Evolutionary conservation across 345 rosid species (phyloP), one percentile per base, ranked within the genome.

Genomic region (Eucalyptus microcorys): DNA sequence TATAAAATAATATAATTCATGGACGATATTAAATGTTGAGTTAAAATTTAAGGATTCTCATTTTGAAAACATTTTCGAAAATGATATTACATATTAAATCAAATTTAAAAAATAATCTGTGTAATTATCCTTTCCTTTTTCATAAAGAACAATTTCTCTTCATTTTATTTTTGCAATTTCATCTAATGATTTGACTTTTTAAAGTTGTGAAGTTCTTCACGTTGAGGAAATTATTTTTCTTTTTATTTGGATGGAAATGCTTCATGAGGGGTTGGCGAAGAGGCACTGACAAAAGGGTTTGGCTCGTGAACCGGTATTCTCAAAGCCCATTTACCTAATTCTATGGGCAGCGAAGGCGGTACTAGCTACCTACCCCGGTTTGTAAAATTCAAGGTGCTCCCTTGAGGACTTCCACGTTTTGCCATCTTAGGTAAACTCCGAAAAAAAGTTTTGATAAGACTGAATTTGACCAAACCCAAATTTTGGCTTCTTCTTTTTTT

Each of bases 11-110:
- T 22, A 55, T 22, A 24, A 24, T 24, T 24, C 0, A 55, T 22
- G 3, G 6, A 4, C 0, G 0, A 55, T 26, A 55, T 55, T 55
- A 1, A 1, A 22, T 10, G 4, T 9, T 9, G 61, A 55, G 3
- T 24, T 55, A 55, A 26, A 55, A 55, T 55, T 55, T 55, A 55
- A 24, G 30, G 6, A 52, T 52, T 26, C 0, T 9, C 5, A 10
- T 55, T 55, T 55, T 55, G 9, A 53, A 53, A 52, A 53, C 7
- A 8, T 53, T 53, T 53, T 53, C 52, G 21, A 19, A 55, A 24
- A 24, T 10, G 2, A 55, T 55, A 24, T 55, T 55, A 22, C 2
- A 24, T 26, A 55, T 55, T 24, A 1, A 55, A 10, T 24, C 3
- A 55, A 55, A 55, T 9, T 55, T 55, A 6, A 24, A 22, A 26